Conservation (phyloP, 495 filamentous ascomycete genomes). For the Diplogelasinospora grovesii region DNA sequence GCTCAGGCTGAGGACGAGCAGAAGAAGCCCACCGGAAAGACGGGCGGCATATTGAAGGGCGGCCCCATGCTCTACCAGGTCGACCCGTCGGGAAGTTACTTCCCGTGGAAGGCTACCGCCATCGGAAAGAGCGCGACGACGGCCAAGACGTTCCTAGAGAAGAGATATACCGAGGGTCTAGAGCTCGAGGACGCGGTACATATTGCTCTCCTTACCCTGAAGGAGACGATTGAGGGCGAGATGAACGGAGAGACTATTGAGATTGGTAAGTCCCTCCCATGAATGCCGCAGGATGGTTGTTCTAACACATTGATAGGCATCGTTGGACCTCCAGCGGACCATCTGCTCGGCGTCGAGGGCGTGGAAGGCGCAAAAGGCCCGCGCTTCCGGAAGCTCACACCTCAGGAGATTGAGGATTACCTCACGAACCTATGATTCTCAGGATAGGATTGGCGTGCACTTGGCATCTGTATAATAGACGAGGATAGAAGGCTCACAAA, state of each 20-base stretch:
- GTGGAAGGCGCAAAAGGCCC: slow-evolving; percentile 86
- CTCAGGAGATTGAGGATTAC: slow-evolving; percentile 98
- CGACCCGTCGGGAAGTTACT: slow-evolving; percentile 93
- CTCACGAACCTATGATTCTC: slow-evolving; percentile 78
- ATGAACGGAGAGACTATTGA: slow-evolving; percentile 99
- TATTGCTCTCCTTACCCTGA: slow-evolving; percentile 94
- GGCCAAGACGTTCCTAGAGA: slow-evolving; percentile 97
- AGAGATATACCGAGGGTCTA: slow-evolving; percentile 93
- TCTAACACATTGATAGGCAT: slow-evolving; percentile 56
- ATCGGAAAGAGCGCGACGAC: slow-evolving; percentile 98
- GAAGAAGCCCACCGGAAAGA: slow-evolving; percentile 71
- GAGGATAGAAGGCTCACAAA: no score
- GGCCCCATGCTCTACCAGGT: slow-evolving; percentile 98
- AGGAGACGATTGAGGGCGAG: slow-evolving; percentile 98
- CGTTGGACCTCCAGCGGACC: slow-evolving; percentile 87
- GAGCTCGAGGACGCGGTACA: slow-evolving; percentile 98
- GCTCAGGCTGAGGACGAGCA: slow-evolving; percentile 50
- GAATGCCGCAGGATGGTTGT: no score
- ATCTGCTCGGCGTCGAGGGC: slow-evolving; percentile 87
- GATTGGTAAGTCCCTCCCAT: slow-evolving; percentile 82
- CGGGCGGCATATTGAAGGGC: slow-evolving; percentile 90
- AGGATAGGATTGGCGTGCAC: no score
- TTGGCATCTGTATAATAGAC: slow-evolving; percentile 36
- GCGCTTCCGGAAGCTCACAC: slow-evolving; percentile 90
- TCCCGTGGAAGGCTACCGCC: slow-evolving; percentile 98